Conservation (phyloP, 805 yeast genomes). For the Saturnispora sekii region DNA sequence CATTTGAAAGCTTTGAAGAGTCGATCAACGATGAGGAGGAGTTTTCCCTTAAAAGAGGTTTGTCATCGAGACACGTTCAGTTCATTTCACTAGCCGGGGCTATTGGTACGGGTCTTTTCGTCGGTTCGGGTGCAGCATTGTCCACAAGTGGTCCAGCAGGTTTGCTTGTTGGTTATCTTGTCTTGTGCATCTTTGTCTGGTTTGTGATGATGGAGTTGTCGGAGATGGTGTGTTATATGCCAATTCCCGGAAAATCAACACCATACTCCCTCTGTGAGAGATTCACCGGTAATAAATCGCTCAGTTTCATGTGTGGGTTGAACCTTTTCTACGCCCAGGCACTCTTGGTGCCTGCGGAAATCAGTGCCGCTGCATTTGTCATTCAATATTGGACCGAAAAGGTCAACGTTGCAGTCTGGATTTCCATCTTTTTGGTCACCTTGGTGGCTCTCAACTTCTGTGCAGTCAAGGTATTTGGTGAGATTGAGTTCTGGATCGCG, state of each 20-base stretch:
- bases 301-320: slow-evolving; percentile 51
- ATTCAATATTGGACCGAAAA: slow-evolving; percentile 49
- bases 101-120: slow-evolving; percentile 55
- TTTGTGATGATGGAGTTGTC: slow-evolving; percentile 57
- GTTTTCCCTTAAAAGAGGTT: slow-evolving; percentile 23
- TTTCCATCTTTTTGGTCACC: slow-evolving; percentile 41
- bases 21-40: no score
- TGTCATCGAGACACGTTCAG: slow-evolving; percentile 42
- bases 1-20: no score
- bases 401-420: slow-evolving; percentile 54
- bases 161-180: slow-evolving; percentile 48
- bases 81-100: slow-evolving; percentile 67
- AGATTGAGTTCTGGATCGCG: slow-evolving; percentile 60
- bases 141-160: slow-evolving; percentile 30
- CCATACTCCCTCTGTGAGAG: slow-evolving; percentile 38
- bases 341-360: slow-evolving; percentile 48
- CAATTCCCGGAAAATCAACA: slow-evolving; percentile 55
- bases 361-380: slow-evolving; percentile 56
- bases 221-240: slow-evolving; percentile 56
- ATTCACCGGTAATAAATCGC: slow-evolving; percentile 37
- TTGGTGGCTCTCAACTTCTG: slow-evolving; percentile 38
- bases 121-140: slow-evolving; percentile 38
- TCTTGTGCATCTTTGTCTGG: slow-evolving; percentile 55
- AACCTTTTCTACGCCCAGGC: slow-evolving; percentile 39
- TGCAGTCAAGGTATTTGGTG: slow-evolving; percentile 43